Base-by-base conservation (phyloP, 2,329 filamentous ascomycete genomes). In the Epichloe sylvatica region DNA sequence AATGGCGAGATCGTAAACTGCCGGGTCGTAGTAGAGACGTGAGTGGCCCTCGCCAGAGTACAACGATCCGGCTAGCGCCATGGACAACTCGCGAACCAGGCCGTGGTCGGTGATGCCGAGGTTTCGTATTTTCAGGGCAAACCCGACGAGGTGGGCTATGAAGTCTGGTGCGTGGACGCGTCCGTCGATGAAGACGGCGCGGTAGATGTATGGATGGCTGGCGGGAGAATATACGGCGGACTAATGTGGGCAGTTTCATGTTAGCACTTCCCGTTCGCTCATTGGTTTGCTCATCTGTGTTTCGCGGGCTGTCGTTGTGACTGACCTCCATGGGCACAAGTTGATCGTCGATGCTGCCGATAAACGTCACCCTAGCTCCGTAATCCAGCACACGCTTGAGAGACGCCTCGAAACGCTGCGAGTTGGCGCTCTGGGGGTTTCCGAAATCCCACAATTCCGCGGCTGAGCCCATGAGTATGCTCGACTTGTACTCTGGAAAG, bases 341-440 rank as follows among this genome's bases (percentile, higher is more conserved):
- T 65, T 98, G 92, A 65, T 98, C 92, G 63, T 98, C 92, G 47
- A 98, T 94, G 65, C 90, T 96, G 49, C 91, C 91, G 52, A 94
- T 76, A 63, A 90, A 96, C 0, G 89, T 85, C 45, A 97, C 79
- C 39, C 87, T 80, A 13, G 86, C 86, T 12, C 90, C 89, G 58
- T 87, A 84, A 15, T 82, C 76, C 6, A 98, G 71, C 2, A 84
- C 83, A 9, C 78, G 77, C 59, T 84, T 81, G 3, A 97, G 69
- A 0, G 89, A 81, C 30, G 80, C 73, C 57, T 87, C 81, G 56
- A 96, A 94, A 56, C 86, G 80, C 59, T 84, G 83, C 0, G 88
- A 91, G 12, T 96, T 86, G 48, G 80, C 76, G 61, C 88, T 95
- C 50, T 84, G 78, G 0, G 86, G 80, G 54, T 80, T 80, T 15